Conservation (phyloP, 768 basidiomycete genomes). For the Favolaschia claudopus region DNA sequence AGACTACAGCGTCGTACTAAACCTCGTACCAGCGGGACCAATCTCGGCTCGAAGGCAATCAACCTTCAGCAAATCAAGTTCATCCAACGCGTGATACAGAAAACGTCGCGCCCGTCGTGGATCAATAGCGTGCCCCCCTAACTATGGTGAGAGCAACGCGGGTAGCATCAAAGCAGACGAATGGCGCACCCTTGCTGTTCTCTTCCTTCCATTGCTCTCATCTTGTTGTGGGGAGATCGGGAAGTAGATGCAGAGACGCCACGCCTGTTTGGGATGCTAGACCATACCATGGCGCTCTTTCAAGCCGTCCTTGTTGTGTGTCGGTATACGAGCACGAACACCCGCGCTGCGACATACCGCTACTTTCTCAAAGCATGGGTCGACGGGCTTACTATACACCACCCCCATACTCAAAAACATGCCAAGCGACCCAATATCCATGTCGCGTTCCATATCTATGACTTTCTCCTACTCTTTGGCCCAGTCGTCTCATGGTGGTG, state of each 20-base stretch:
- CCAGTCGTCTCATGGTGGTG: constrained; percentile 48
- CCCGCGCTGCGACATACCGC: constrained; percentile 20
- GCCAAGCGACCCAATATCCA: constrained; percentile 34
- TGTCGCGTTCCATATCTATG: constrained; percentile 41
- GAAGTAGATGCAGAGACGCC: constrained; percentile 1
- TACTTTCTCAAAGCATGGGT: constrained; percentile 34
- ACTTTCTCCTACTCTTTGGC: constrained; percentile 45
- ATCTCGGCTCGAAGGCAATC: constrained; percentile 17
- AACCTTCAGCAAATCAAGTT: constrained; percentile 22
- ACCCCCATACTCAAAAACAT: constrained; percentile 32
- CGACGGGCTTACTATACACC: constrained; percentile 28
- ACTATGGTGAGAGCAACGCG: constrained; percentile 30
- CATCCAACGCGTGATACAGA: constrained; percentile 18
- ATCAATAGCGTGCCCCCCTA: constrained; percentile 27
- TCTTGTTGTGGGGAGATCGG: constrained; percentile 31
- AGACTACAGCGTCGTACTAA: constrained; percentile 16
- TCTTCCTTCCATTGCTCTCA: constrained; percentile 37
- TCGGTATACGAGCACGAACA: constrained; percentile 24
- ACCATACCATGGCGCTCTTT: constrained; percentile 39
- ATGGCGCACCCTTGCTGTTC: constrained; percentile 30
- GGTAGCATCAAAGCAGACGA: constrained; percentile 42
- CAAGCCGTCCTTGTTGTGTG: constrained; percentile 33
- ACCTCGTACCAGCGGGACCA: constrained; percentile 7
- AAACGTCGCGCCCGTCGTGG: constrained; percentile 21
- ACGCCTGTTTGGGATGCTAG: constrained; percentile 27